Conservation (phyloP, 768 basidiomycete species). For the Hygrocybe coccinea region DNA sequence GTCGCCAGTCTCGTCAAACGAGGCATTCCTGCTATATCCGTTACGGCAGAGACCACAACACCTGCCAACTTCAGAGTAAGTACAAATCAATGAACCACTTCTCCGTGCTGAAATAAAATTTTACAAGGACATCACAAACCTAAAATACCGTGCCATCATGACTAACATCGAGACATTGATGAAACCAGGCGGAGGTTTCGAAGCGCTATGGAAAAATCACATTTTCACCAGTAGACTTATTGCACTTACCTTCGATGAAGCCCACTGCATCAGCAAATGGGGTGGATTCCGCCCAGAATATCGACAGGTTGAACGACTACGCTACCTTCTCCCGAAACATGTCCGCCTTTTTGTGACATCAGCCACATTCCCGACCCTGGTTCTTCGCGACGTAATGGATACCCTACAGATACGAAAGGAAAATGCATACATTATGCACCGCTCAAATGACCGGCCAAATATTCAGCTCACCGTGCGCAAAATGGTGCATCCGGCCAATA, state of each 20-base stretch:
- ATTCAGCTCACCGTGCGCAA: conserved; percentile 12
- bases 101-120: neutral
- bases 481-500: conserved; percentile 12
- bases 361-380: neutral
- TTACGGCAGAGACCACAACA: conserved; percentile 17
- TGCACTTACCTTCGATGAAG: conserved; percentile 32
- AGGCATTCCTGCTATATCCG: conserved; percentile 15
- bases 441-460: conserved; percentile 15
- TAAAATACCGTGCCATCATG: conserved; percentile 18
- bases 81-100: neutral
- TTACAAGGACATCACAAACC: conserved; percentile 18
- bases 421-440: neutral
- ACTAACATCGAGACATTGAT: conserved; percentile 23
- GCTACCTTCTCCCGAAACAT: neutral
- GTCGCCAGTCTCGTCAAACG: conserved; percentile 6
- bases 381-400: neutral
- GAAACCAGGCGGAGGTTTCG: conserved; percentile 6
- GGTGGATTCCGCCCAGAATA: conserved; percentile 31
- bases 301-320: conserved; percentile 14
- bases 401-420: neutral
- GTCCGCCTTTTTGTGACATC: neutral
- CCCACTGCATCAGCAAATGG: conserved; percentile 34
- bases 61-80: conserved; percentile 16
- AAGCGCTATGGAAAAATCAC: conserved; percentile 14
- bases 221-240: conserved; percentile 23